Evolutionary conservation across 2,329 filamentous ascomycete species (phyloP), one percentile per base, ranked within the genome.

Genomic region (Botrytis hyacinthi): DNA sequence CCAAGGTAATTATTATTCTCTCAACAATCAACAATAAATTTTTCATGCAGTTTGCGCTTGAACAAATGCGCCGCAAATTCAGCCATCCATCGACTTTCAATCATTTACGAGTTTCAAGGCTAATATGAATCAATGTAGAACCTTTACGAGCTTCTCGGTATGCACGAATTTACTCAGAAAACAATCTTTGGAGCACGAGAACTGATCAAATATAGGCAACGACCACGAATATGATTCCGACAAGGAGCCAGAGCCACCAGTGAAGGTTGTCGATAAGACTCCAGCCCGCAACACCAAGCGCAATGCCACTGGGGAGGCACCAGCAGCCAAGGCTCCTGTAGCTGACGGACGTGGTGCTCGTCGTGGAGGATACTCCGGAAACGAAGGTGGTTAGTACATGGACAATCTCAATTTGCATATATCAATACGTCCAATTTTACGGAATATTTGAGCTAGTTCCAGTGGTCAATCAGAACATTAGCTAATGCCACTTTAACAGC

Each of bases 91-190:
- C 48, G 54, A 71, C 73, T 16, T 32, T 67, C 22, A 42, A 42
- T 72, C 70, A 72, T 75, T 77, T 76, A 57, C 75, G 74, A 59
- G 71, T 57, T n/a, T 32, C 65, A 60, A 44, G 46, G 79, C 84
- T 87, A 79, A 87, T 79, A 75, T 75, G 66, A 72, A 75, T 73
- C 68, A 79, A 77, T 77, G 79, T 81, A 98, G 96, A 99, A 99
- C 90, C 91, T 93, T 83, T 98, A 93, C 90, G 95, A 96, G 90
- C 92, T 97, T 87, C 94, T 99, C 89, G 95, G 96, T 98, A 97
- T 74, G 78, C 72, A 82, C 85, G 79, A 77, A 76, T 70, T 61
- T 73, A 59, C 63, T 69, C 68, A 69, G 75, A 66, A 74, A 73
- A 76, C 73, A 75, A 72, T 72, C 63, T 76, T 76, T 73, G 73